Conservation (phyloP, 768 basidiomycete species). For the Suillus subalutaceus region DNA sequence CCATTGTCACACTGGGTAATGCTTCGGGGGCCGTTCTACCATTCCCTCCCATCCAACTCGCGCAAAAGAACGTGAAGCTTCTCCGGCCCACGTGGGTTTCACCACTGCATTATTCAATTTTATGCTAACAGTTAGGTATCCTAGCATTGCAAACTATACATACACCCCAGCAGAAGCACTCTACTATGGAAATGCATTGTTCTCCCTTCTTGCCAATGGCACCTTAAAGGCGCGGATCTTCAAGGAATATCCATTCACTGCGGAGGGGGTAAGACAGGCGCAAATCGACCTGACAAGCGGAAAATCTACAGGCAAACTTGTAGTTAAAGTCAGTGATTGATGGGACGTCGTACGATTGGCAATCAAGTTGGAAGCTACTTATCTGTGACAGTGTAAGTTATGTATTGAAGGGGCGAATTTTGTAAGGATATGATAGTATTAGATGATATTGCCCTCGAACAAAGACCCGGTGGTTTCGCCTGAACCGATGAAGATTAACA, state of each 20-base stretch:
- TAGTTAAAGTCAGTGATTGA: constrained; percentile 63
- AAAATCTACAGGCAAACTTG: constrained; percentile 82
- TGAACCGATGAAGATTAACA: too few relatives aligned
- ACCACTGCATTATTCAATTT: neutral
- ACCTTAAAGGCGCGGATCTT: constrained; percentile 67
- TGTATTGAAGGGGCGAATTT: neutral
- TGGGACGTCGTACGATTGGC: too few relatives aligned
- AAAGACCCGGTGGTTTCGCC: neutral
- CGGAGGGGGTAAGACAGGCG: constrained; percentile 74
- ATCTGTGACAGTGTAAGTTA: neutral
- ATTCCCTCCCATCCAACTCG: constrained; percentile 72
- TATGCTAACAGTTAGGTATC: constrained; percentile 16
- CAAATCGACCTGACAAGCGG: constrained; percentile 80
- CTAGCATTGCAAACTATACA: constrained; percentile 72
- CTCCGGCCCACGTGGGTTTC: constrained; percentile 70
- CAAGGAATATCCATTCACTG: constrained; percentile 83
- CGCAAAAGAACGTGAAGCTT: constrained; percentile 81
- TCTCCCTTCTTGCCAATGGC: constrained; percentile 59
- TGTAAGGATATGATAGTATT: neutral
- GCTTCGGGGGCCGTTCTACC: constrained; percentile 85
- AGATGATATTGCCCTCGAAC: neutral
- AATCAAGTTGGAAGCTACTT: neutral
- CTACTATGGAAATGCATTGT: constrained; percentile 68
- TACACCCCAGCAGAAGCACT: constrained; percentile 72
- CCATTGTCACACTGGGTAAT: constrained; percentile 89